Conservation (phyloP, 2,329 filamentous ascomycete species). For the Verticillium longisporum region DNA sequence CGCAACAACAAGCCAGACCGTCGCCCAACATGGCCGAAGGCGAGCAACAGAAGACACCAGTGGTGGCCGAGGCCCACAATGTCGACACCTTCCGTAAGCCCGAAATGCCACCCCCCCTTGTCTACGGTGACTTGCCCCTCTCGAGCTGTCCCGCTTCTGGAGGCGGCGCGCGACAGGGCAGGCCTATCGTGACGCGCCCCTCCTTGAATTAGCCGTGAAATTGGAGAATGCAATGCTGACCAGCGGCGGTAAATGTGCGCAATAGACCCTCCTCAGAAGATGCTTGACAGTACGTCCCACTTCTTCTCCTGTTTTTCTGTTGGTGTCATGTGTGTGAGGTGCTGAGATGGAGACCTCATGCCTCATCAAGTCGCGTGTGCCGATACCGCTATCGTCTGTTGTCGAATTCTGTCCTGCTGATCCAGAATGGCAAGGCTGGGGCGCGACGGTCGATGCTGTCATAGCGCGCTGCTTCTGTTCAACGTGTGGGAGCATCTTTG, state of each 20-base stretch:
- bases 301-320: neutral
- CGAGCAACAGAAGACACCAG: slow-evolving; percentile 39
- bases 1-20: neutral
- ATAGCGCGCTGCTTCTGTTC: neutral
- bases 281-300: slow-evolving; percentile 55
- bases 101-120: slow-evolving; percentile 2
- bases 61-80: slow-evolving; percentile 69
- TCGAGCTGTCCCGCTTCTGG: neutral
- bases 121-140: neutral
- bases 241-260: neutral
- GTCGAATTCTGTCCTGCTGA: neutral
- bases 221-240: neutral
- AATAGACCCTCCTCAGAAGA: slow-evolving; percentile 57
- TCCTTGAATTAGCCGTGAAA: neutral
- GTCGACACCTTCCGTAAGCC: slow-evolving; percentile 66
- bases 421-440: neutral
- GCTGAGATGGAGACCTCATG: neutral
- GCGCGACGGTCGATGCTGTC: neutral
- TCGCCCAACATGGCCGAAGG: slow-evolving; percentile 34
- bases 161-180: neutral
- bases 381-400: neutral
- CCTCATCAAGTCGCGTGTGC: neutral
- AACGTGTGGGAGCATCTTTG: slow-evolving; percentile 6
- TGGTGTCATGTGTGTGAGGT: neutral
- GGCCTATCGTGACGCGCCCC: neutral